Evolutionary conservation across 225 moss, liverwort and hornwort species (phyloP).

Genomic region (Pleurozium schreberi): DNA sequence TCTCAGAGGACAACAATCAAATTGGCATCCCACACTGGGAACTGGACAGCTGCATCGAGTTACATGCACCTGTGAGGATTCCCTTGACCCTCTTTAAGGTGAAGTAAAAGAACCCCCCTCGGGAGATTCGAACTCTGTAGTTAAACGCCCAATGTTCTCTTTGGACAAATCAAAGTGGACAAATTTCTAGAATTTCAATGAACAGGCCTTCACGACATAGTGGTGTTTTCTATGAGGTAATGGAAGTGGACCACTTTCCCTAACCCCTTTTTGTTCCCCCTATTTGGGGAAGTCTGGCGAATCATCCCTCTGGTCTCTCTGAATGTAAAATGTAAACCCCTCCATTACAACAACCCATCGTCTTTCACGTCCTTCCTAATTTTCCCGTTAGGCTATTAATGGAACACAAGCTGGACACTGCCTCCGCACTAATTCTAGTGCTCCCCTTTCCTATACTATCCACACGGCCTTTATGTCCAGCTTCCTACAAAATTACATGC

Average conservation of each 20-base stretch:
- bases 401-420: conserved; percentile 35
- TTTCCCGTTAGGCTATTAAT: conserved; percentile 20
- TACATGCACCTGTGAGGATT: conserved; percentile 4
- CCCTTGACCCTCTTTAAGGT: neutral
- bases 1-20: conserved; percentile 31
- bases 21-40: conserved; percentile 34
- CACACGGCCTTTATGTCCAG: conserved; percentile 7
- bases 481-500: conserved; percentile 32
- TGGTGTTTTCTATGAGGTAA: conserved; percentile 19
- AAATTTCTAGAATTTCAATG: conserved; percentile 39
- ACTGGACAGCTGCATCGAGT: conserved; percentile 35
- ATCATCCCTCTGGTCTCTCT: conserved; percentile 13
- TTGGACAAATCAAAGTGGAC: conserved; percentile 31
- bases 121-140: conserved; percentile 18
- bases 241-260: conserved; percentile 17
- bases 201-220: conserved; percentile 25
- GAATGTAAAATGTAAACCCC: conserved; percentile 8
- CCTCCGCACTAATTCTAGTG: conserved; percentile 14
- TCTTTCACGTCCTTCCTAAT: conserved; percentile 20
- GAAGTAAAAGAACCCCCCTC: neutral
- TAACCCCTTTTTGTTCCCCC: conserved; percentile 2
- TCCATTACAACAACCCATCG: conserved; percentile 19
- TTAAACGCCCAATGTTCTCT: conserved; percentile 13
- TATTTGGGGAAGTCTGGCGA: conserved; percentile 14
- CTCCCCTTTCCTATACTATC: conserved; percentile 22